Conservation (phyloP, 805 yeast species). For the Lipomyces chichibuensis region DNA sequence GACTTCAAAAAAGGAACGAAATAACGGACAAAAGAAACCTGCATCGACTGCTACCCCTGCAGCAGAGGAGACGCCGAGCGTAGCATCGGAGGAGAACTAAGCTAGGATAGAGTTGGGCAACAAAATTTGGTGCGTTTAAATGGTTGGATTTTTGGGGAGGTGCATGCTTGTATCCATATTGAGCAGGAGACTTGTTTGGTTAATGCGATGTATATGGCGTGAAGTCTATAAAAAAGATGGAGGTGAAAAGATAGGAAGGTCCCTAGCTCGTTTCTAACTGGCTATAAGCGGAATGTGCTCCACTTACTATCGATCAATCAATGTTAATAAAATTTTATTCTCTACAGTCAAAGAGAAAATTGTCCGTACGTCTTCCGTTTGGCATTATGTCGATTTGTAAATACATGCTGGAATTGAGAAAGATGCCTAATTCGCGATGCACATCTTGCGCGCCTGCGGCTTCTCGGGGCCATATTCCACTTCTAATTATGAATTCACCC, state of each 20-base stretch:
- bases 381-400: no score
- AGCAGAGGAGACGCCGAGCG: not conserved
- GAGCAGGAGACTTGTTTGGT: not conserved
- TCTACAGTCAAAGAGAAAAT: no score
- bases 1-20: slow-evolving; percentile 9
- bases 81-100: not conserved
- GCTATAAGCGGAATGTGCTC: no score
- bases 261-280: no score
- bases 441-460: no score
- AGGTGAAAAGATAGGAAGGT: not conserved
- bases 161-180: not conserved
- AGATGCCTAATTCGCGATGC: no score
- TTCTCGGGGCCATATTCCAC: no score
- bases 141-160: not conserved
- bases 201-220: not conserved
- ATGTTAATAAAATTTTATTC: no score
- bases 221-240: not conserved
- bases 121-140: not conserved
- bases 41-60: slow-evolving; percentile 2
- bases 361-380: no score
- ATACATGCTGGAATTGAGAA: no score
- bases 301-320: no score
- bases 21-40: slow-evolving; percentile 11
- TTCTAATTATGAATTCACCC: no score
- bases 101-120: not conserved